These are phyloP conservation scores for Plasmodium coatneyi DNA, from an alignment of 169 alveolate genomes.

Conservation along the genomic window DNA sequence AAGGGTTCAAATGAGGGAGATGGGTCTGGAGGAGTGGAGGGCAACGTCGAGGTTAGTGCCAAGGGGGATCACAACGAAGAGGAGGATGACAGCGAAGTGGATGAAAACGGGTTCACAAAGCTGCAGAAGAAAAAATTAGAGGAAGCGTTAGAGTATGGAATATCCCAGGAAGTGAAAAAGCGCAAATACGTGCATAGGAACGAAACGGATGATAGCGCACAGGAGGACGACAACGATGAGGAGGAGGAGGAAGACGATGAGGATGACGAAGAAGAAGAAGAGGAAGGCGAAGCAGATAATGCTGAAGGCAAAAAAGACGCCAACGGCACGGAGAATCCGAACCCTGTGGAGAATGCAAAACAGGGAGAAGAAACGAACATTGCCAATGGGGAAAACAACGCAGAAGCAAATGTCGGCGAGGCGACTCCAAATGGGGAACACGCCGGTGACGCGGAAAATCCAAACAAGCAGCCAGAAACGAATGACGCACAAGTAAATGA, in stretches of 20 bases:
- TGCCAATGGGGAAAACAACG: background rate
- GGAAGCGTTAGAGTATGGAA: slow-evolving; percentile 64
- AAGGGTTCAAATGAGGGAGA: background rate
- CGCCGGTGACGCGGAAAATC: background rate
- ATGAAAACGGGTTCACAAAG: slow-evolving; percentile 5
- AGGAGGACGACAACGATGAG: slow-evolving; percentile 16
- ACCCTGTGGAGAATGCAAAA: too few species aligned
- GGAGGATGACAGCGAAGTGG: slow-evolving; percentile 15
- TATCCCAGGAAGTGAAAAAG: slow-evolving; percentile 6
- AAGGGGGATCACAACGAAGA: background rate
- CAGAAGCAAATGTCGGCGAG: background rate
- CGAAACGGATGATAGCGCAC: slow-evolving; percentile 2
- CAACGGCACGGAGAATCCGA: background rate
- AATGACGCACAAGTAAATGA: background rate
- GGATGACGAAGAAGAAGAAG: slow-evolving; percentile 6
- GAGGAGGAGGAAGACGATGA: slow-evolving; percentile 16
- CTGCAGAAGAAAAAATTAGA: slow-evolving; percentile 29
- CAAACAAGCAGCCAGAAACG: background rate
- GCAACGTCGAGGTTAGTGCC: background rate
- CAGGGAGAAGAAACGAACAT: background rate
- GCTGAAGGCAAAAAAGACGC: background rate
- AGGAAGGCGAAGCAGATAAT: background rate
- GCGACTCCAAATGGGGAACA: background rate
- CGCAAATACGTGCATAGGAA: background rate
- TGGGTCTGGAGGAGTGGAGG: background rate